Conservation (phyloP, 306 rosid genomes). For the Quillaja saponaria region DNA sequence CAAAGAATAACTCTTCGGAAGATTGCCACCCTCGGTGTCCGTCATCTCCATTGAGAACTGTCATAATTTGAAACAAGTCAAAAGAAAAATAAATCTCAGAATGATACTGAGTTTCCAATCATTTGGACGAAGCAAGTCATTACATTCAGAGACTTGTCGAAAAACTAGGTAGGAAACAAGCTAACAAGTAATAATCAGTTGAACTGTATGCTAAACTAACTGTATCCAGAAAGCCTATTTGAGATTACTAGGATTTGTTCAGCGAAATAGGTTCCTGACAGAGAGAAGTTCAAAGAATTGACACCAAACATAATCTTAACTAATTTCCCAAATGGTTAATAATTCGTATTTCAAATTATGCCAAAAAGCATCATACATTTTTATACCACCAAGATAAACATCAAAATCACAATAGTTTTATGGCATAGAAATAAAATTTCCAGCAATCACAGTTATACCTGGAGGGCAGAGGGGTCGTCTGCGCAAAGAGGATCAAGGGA, state of each 20-base stretch:
- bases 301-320: neutral
- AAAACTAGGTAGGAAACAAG: neutral
- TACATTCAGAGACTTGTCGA: neutral
- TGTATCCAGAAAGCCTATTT: no score
- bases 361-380: neutral
- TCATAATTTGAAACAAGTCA: neutral
- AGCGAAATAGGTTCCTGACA: neutral
- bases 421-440: neutral
- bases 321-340: neutral
- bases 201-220: no score
- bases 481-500: constrained; percentile 89
- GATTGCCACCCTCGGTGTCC: constrained; percentile 54
- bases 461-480: constrained; percentile 70
- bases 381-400: neutral
- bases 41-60: constrained; percentile 98
- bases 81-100: neutral
- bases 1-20: constrained; percentile 70
- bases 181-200: no score
- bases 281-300: neutral
- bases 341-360: no score
- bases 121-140: constrained; percentile 7
- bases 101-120: constrained; percentile 8
- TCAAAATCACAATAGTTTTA: neutral
- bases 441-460: constrained; percentile 51
- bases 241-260: no score